phyloP scores from a whole-genome alignment of 768 basidiomycete species.

The Termitomyces sp. region DNA sequence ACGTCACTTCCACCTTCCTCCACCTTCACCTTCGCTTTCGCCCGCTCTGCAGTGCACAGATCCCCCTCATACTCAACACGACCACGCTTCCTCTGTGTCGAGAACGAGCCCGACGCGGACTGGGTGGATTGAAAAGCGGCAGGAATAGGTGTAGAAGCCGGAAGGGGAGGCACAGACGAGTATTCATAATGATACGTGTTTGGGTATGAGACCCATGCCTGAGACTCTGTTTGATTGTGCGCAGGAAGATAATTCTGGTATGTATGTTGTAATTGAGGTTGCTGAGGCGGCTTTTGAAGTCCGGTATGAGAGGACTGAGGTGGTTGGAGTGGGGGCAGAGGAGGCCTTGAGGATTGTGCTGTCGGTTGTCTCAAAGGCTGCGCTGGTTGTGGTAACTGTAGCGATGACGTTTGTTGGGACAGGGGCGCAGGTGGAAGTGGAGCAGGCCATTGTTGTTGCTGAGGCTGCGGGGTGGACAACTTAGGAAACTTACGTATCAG shows the following conservation, averaged over 20 bases:
- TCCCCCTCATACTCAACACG: background rate
- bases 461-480: background rate
- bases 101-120: background rate
- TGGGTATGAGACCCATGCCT: background rate
- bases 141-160: background rate
- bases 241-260: background rate
- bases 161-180: background rate
- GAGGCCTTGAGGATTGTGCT: background rate
- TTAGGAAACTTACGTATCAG: background rate
- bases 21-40: background rate
- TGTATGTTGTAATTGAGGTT: background rate
- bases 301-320: background rate
- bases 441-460: background rate
- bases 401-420: too few species aligned
- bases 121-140: background rate
- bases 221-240: background rate
- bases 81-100: background rate
- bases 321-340: background rate
- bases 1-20: background rate
- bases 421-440: background rate
- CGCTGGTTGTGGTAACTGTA: background rate
- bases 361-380: background rate
- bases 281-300: background rate
- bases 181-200: background rate
- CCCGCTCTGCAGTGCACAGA: background rate